phyloP scores from a whole-genome alignment of 164 flowering plant genomes.

The Echeveria elegans region DNA sequence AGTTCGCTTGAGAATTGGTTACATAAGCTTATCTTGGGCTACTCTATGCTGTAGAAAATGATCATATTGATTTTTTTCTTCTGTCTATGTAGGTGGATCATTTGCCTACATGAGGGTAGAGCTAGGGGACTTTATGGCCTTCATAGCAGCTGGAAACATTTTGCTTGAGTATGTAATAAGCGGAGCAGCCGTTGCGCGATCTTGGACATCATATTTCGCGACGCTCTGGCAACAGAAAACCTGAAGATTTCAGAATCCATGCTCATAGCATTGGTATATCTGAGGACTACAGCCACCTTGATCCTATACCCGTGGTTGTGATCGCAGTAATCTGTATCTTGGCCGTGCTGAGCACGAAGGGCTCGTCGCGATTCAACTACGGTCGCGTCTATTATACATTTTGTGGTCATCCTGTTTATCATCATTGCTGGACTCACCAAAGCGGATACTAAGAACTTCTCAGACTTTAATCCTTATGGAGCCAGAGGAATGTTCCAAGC shows the following conservation, averaged over 20 bases:
- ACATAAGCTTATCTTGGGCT: no score
- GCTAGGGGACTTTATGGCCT: no score
- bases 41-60: no score
- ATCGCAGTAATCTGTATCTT: constrained; percentile 21
- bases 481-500: constrained; percentile 42
- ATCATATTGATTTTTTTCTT: no score
- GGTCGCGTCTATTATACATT: constrained; percentile 38
- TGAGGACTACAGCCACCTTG: constrained; percentile 35
- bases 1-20: no score
- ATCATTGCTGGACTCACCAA: constrained; percentile 45
- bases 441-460: constrained; percentile 33
- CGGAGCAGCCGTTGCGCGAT: no score
- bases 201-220: background rate
- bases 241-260: constrained; percentile 34
- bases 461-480: constrained; percentile 33
- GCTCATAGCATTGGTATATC: constrained; percentile 25
- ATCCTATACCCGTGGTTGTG: constrained; percentile 53
- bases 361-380: constrained; percentile 42
- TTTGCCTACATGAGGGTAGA: no score
- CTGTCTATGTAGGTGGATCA: no score
- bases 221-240: constrained; percentile 27
- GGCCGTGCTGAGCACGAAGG: constrained; percentile 44
- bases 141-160: no score
- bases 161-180: no score
- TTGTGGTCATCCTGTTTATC: constrained; percentile 39